These are phyloP conservation scores for Lentinula sp. DNA, from an alignment of 768 basidiomycete species.

Conservation along the genomic window DNA sequence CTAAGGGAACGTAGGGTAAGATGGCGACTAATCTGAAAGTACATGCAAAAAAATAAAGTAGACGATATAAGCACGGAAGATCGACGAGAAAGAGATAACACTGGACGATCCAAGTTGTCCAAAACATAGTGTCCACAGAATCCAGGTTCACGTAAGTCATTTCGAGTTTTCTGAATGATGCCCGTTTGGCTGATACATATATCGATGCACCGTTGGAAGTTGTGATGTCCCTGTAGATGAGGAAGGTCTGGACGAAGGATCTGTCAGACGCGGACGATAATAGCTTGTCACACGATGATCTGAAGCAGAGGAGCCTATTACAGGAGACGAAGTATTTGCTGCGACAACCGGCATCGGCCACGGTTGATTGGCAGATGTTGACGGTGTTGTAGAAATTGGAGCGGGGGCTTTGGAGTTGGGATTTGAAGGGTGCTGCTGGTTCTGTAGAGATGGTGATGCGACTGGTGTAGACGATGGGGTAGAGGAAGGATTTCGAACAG, in stretches of 20 bases:
- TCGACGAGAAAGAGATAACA: neutral
- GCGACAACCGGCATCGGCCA: conserved; percentile 77
- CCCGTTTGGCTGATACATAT: conserved; percentile 42
- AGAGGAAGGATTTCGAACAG: conserved; percentile 19
- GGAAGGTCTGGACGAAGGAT: conserved; percentile 13
- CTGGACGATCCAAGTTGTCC: neutral
- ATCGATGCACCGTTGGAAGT: conserved; percentile 29
- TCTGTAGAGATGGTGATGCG: conserved; percentile 48
- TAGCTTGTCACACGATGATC: conserved; percentile 47
- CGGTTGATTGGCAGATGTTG: conserved; percentile 31
- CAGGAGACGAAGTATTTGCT: conserved; percentile 49
- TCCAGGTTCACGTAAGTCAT: neutral
- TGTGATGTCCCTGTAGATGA: conserved; percentile 9
- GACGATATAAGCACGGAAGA: neutral
- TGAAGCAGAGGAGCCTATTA: conserved; percentile 33
- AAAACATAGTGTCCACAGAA: neutral
- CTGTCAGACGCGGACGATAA: conserved; percentile 42
- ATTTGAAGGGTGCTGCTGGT: conserved; percentile 32
- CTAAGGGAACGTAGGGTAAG: neutral
- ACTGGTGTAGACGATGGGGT: conserved; percentile 36
- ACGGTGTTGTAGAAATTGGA: conserved; percentile 14
- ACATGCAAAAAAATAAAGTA: neutral
- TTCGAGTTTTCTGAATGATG: conserved; percentile 9
- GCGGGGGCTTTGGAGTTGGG: conserved; percentile 12
- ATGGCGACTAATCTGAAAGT: neutral